Percentiles rank a stretch among this genome's conserved stretches.
phyloP scores from a whole-genome alignment of 2,329 filamentous ascomycete genomes.

The Hypoxylon sp. region DNA sequence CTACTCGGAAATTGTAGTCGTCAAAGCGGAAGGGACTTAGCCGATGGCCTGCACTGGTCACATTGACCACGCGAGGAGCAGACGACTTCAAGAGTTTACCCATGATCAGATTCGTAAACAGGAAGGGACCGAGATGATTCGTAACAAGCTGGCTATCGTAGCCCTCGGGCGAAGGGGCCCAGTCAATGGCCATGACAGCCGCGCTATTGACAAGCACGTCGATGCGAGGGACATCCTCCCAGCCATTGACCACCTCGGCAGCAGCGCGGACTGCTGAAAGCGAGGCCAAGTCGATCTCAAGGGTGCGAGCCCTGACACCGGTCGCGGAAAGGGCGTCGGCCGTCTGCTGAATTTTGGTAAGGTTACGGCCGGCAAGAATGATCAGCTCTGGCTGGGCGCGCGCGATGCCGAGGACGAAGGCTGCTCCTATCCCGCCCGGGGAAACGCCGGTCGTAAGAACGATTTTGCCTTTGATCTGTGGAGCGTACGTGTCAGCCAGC shows the following conservation, averaged over 20 bases:
- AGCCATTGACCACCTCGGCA: conserved; percentile 53
- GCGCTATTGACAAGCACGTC: conserved; percentile 40
- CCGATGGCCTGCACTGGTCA: conserved; percentile 60
- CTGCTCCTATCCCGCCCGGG: conserved; percentile 55
- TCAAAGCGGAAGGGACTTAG: conserved; percentile 57
- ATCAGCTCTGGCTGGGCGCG: conserved; percentile 56
- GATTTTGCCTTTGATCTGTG: conserved; percentile 46
- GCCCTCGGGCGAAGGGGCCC: conserved; percentile 52
- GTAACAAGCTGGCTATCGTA: conserved; percentile 56
- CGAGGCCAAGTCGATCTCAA: conserved; percentile 45
- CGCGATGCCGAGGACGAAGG: conserved; percentile 55
- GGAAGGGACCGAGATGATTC: conserved; percentile 57
- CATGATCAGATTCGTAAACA: conserved; percentile 57
- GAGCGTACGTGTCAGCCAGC: conserved; percentile 8
- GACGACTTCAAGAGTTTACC: conserved; percentile 49
- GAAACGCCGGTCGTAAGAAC: conserved; percentile 60
- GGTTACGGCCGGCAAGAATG: conserved; percentile 60
- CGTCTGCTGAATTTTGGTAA: conserved; percentile 56
- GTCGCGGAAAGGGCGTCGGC: conserved; percentile 52
- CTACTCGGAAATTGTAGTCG: conserved; percentile 56
- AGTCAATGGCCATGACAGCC: conserved; percentile 56
- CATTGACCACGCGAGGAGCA: conserved; percentile 56
- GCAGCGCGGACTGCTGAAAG: conserved; percentile 49
- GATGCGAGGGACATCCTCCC: conserved; percentile 47
- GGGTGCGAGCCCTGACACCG: conserved; percentile 51